These are phyloP conservation scores for Talaromyces piceae DNA, from an alignment of 2,329 filamentous ascomycete genomes.

Conservation along the genomic window DNA sequence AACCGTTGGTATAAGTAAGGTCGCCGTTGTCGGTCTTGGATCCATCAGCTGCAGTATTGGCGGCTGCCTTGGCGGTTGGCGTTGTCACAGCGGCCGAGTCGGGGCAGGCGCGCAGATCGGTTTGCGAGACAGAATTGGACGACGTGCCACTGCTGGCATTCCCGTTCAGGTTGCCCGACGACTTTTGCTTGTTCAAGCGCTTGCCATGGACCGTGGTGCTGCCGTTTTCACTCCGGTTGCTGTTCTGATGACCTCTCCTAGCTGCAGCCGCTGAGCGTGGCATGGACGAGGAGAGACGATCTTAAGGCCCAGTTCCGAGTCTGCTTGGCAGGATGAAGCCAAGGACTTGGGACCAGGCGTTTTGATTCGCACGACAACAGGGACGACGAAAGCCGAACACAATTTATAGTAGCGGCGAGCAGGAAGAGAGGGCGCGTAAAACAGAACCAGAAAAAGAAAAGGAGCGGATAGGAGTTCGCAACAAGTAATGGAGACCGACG, in stretches of 20 bases:
- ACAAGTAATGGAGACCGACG: not conserved
- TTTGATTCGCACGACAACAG: not conserved
- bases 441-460: not conserved
- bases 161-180: slow-evolving; percentile 49
- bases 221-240: slow-evolving; percentile 81
- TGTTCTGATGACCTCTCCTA: slow-evolving; percentile 53
- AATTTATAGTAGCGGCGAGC: not conserved
- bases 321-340: slow-evolving; percentile 43
- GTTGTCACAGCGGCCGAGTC: slow-evolving; percentile 26
- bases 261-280: slow-evolving; percentile 42
- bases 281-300: slow-evolving; percentile 39
- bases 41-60: slow-evolving; percentile 22
- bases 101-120: slow-evolving; percentile 34
- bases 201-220: slow-evolving; percentile 69
- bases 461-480: not conserved
- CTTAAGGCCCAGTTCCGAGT: slow-evolving; percentile 35
- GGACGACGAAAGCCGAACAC: not conserved
- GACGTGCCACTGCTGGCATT: slow-evolving; percentile 38
- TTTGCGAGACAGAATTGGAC: slow-evolving; percentile 29
- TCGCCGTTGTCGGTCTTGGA: slow-evolving; percentile 29
- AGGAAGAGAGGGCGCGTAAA: not conserved
- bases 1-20: slow-evolving; percentile 28
- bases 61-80: slow-evolving; percentile 19
- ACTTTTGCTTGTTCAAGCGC: slow-evolving; percentile 54
- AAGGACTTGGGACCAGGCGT: slow-evolving; percentile 39